Conservation (phyloP, 495 filamentous ascomycete genomes). For the Trichocladium antarcticum region DNA sequence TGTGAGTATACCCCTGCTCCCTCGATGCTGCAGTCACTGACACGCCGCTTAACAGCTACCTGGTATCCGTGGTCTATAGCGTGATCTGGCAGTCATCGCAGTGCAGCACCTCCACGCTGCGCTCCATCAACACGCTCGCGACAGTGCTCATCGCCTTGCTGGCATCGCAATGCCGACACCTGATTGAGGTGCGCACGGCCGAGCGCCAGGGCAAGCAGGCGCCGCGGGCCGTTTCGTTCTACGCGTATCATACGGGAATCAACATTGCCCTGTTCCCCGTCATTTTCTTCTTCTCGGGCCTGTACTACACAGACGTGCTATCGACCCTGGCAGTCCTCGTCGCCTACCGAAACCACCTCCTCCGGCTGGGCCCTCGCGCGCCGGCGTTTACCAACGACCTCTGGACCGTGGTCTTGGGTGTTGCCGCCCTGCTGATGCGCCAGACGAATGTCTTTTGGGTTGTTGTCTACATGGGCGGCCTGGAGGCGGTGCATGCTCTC, state of each 20-base stretch:
- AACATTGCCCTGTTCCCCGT: constrained; percentile 83
- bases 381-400: constrained; percentile 26
- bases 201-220: not conserved
- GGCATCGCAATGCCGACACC: constrained; percentile 24
- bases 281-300: constrained; percentile 84
- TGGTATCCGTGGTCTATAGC: constrained; percentile 39
- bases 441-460: constrained; percentile 99
- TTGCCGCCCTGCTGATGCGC: constrained; percentile 59
- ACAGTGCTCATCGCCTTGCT: constrained; percentile 30
- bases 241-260: constrained; percentile 50
- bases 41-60: constrained; percentile 44
- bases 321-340: constrained; percentile 57
- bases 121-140: constrained; percentile 42
- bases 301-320: constrained; percentile 87
- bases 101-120: constrained; percentile 40
- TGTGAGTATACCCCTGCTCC: constrained; percentile 39
- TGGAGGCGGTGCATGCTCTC: constrained; percentile 49
- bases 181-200: constrained; percentile 20
- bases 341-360: constrained; percentile 52
- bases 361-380: constrained; percentile 19
- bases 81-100: constrained; percentile 17
- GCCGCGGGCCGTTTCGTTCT: constrained; percentile 6
- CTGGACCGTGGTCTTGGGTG: constrained; percentile 43
- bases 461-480: constrained; percentile 68
- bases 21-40: not conserved